Conservation (phyloP, 2,329 filamentous ascomycete genomes). For the Calonectria pauciramosa region DNA sequence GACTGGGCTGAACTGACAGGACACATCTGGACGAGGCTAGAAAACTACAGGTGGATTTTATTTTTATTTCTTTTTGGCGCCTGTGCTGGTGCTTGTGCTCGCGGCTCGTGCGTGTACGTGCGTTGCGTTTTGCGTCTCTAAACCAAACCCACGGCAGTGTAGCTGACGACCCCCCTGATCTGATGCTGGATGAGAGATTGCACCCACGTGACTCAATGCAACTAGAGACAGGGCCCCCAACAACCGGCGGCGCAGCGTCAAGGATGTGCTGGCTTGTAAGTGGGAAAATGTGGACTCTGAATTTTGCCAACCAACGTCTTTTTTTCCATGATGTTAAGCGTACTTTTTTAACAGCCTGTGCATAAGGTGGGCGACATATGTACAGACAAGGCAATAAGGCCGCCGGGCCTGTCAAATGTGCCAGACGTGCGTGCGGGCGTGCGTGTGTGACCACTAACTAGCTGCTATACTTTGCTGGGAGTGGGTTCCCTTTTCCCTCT, state of each 20-base stretch:
- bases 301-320: slow-evolving; percentile 8
- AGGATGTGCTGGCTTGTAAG: slow-evolving; percentile 11
- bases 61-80: neutral
- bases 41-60: neutral
- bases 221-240: slow-evolving; percentile 5
- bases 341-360: slow-evolving; percentile 9
- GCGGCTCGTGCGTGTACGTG: neutral
- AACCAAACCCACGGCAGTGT: neutral
- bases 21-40: neutral
- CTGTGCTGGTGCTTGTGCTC: slow-evolving; percentile 1
- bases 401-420: slow-evolving; percentile 15
- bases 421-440: neutral
- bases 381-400: neutral
- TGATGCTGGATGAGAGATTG: neutral
- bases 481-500: slow-evolving; percentile 9
- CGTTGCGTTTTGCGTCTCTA: neutral
- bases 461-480: neutral
- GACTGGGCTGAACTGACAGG: slow-evolving; percentile 3
- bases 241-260: neutral
- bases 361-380: slow-evolving; percentile 4
- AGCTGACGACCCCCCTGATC: neutral
- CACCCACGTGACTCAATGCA: slow-evolving; percentile 4
- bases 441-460: neutral
- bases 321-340: neutral
- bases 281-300: slow-evolving; percentile 7